These are phyloP conservation scores for Russula foetens DNA, from an alignment of 768 basidiomycete species.

Conservation along the genomic window DNA sequence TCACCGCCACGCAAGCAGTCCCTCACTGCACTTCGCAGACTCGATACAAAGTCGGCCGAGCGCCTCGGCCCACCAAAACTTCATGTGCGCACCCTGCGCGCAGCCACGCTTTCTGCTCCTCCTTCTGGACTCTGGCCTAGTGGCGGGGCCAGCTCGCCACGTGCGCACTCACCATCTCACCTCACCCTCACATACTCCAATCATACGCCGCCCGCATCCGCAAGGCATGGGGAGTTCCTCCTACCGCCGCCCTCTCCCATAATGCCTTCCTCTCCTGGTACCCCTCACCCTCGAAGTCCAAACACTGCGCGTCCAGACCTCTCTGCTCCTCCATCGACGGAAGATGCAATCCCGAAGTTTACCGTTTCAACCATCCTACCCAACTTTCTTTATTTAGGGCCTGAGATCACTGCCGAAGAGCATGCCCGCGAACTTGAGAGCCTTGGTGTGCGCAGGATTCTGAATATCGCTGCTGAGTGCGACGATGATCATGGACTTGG, in stretches of 20 bases:
- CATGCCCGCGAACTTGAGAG: constrained; percentile 68
- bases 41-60: constrained; percentile 54
- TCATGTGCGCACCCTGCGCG: constrained; percentile 52
- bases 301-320: constrained; percentile 56
- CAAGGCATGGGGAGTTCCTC: constrained; percentile 36
- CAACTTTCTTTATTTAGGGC: constrained; percentile 84
- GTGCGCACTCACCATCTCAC: constrained; percentile 47
- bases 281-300: constrained; percentile 46
- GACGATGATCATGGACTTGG: constrained; percentile 72
- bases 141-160: constrained; percentile 16
- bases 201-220: constrained; percentile 47
- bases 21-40: constrained; percentile 49
- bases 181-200: constrained; percentile 53
- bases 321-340: constrained; percentile 50
- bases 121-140: constrained; percentile 26
- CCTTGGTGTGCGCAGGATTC: constrained; percentile 76
- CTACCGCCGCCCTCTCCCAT: constrained; percentile 28
- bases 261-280: constrained; percentile 31
- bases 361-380: constrained; percentile 88
- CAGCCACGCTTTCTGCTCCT: constrained; percentile 50
- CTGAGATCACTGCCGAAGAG: constrained; percentile 66
- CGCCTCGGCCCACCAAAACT: constrained; percentile 48
- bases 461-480: constrained; percentile 91
- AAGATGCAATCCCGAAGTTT: constrained; percentile 59
- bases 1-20: constrained; percentile 53